phyloP scores from a whole-genome alignment of 495 filamentous ascomycete species.

The Pyrenopolyporus hunteri region DNA sequence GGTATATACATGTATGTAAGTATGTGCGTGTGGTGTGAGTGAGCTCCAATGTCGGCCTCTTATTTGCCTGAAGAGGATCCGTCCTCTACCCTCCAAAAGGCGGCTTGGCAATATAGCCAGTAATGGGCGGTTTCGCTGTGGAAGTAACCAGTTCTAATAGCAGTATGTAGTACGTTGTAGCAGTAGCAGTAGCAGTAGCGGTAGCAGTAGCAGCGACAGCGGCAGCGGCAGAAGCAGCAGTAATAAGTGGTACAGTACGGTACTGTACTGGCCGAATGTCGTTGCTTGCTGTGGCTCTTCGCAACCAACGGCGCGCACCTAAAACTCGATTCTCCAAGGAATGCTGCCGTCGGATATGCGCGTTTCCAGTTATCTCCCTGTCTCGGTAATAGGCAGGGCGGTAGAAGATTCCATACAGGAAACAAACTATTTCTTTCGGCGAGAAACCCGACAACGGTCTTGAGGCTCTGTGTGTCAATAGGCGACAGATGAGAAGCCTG shows the following conservation, averaged over 20 bases:
- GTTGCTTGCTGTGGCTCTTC: slow-evolving; percentile 26
- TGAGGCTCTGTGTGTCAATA: slow-evolving; percentile 24
- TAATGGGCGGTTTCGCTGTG: slow-evolving; percentile 14
- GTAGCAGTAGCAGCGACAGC: too few species aligned
- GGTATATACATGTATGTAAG: too few species aligned
- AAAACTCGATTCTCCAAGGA: slow-evolving; percentile 18
- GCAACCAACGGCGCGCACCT: slow-evolving; percentile 15
- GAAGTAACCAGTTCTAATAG: slow-evolving; percentile 20
- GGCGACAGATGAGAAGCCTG: slow-evolving; percentile 20
- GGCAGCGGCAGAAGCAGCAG: too few species aligned
- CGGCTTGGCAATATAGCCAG: slow-evolving; percentile 27
- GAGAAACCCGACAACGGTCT: not conserved
- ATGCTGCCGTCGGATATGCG: slow-evolving; percentile 17
- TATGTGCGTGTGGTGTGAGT: too few species aligned
- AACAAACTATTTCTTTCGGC: not conserved
- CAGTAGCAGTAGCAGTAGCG: not conserved
- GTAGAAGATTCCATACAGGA: slow-evolving; percentile 19
- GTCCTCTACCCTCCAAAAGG: slow-evolving; percentile 24
- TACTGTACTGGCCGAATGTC: slow-evolving; percentile 12
- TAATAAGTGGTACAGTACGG: too few species aligned
- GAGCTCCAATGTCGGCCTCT: slow-evolving; percentile 34
- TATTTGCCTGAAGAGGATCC: slow-evolving; percentile 36
- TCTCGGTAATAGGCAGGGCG: slow-evolving; percentile 5
- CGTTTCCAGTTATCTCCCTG: slow-evolving; percentile 8
- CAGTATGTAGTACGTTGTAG: slow-evolving; percentile 1